Percentiles rank a stretch among this genome's conserved stretches.
These are phyloP conservation scores for Talaromyces liani DNA, from an alignment of 495 filamentous ascomycete species.

Conservation along the genomic window DNA sequence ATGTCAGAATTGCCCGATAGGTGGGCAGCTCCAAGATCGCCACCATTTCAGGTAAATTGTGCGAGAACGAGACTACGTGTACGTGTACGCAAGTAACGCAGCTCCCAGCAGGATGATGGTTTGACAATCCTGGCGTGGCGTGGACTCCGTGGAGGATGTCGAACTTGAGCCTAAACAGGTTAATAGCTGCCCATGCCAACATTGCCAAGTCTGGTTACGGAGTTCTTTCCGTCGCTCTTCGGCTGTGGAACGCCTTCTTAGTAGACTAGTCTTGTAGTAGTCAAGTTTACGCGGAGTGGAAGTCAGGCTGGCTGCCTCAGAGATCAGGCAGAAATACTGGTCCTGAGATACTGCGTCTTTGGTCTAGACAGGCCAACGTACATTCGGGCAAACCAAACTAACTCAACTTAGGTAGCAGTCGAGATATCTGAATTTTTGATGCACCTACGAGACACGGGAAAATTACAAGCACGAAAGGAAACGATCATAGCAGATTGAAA, in stretches of 20 bases:
- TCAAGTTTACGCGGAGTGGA: not conserved
- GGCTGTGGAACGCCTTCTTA: not conserved
- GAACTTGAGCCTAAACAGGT: not conserved
- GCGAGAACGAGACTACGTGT: not conserved
- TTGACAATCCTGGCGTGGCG: not conserved
- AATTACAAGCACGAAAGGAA: not conserved
- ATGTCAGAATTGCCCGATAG: not conserved
- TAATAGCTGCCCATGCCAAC: not conserved
- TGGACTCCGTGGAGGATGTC: not conserved
- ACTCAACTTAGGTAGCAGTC: not conserved
- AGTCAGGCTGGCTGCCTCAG: not conserved
- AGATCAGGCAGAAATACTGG: not conserved
- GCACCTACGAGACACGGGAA: not conserved
- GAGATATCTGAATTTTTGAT: not conserved
- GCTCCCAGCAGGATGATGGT: not conserved
- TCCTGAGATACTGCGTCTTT: not conserved
- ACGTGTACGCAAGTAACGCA: too few species aligned
- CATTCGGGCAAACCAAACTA: slow-evolving; percentile 4
- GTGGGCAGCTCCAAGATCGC: not conserved
- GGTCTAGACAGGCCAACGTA: not conserved
- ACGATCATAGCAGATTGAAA: not conserved
- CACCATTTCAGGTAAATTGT: not conserved
- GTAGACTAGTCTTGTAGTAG: too few species aligned
- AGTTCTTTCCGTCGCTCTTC: not conserved
- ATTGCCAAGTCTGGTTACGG: not conserved